Percentiles rank a stretch among this genome's conserved stretches.
Evolutionary conservation across 805 yeast species (phyloP).

Genomic region (Ogataea glucozyma): DNA sequence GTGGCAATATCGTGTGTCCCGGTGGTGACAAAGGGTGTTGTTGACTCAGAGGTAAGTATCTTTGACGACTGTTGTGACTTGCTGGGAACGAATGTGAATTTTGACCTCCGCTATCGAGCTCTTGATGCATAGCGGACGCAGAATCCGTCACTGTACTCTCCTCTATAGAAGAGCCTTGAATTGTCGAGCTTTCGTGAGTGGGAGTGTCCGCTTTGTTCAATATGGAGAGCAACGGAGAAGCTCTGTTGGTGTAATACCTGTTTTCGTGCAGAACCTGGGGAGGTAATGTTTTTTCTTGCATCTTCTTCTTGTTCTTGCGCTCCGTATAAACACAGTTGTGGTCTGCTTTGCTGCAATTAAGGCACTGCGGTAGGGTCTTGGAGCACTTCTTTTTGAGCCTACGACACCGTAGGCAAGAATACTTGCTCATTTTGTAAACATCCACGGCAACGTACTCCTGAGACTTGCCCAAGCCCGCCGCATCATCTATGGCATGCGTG

Average conservation of each 20-base stretch:
- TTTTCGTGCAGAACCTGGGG: too few relatives aligned
- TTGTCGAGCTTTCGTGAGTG: not conserved
- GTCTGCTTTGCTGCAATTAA: slow-evolving; percentile 42
- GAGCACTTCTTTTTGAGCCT: slow-evolving; percentile 51
- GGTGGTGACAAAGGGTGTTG: slow-evolving; percentile 7
- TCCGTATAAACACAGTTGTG: slow-evolving; percentile 46
- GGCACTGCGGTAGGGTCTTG: slow-evolving; percentile 44
- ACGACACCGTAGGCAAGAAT: slow-evolving; percentile 49
- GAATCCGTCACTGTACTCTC: slow-evolving; percentile 20
- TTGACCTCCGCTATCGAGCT: slow-evolving; percentile 8
- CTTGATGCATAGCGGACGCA: slow-evolving; percentile 19
- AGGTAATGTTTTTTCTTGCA: too few relatives aligned
- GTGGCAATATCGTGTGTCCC: not conserved
- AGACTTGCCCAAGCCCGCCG: too few relatives aligned
- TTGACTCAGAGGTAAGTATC: not conserved
- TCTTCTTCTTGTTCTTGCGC: slow-evolving; percentile 32
- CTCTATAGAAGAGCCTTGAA: slow-evolving; percentile 10
- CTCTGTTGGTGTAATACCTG: too few relatives aligned
- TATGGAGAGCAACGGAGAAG: too few relatives aligned
- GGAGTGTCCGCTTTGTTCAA: too few relatives aligned
- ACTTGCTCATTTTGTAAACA: slow-evolving; percentile 18
- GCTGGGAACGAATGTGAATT: not conserved
- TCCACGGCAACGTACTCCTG: not conserved
- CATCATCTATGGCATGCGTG: too few relatives aligned
- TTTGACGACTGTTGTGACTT: not conserved